These are phyloP conservation scores for Sclerotinia trifoliorum DNA, from an alignment of 2,329 filamentous ascomycete genomes.

Conservation along the genomic window DNA sequence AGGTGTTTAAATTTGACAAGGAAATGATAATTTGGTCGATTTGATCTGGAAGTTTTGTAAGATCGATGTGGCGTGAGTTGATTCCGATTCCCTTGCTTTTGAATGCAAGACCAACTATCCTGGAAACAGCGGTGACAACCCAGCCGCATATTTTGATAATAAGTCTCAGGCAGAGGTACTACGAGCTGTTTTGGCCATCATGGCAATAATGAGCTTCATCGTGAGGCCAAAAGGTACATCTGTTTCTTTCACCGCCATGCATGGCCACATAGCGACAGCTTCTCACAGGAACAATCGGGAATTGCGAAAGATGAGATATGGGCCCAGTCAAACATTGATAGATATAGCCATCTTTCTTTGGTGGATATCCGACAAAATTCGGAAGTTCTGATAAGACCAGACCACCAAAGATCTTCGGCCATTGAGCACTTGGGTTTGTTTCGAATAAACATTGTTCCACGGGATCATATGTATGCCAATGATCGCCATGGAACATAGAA, in stretches of 20 bases:
- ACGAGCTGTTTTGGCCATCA: background rate
- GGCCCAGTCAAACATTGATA: background rate
- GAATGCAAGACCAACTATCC: background rate
- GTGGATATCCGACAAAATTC: background rate
- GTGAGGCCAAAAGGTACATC: background rate
- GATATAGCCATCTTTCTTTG: background rate
- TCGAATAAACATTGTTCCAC: background rate
- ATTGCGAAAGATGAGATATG: background rate
- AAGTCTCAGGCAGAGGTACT: background rate
- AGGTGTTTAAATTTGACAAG: conserved; percentile 7
- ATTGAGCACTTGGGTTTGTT: background rate
- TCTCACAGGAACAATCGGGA: background rate
- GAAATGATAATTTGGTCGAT: conserved; percentile 11
- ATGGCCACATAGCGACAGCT: background rate
- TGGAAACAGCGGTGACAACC: background rate
- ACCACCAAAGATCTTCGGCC: no score
- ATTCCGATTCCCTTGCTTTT: background rate
- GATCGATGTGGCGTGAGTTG: background rate
- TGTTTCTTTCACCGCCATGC: background rate
- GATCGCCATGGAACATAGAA: background rate
- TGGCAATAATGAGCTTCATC: background rate
- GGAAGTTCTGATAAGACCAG: background rate
- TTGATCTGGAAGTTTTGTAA: background rate
- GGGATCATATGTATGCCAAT: background rate
- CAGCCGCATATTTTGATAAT: background rate